Percentiles rank a stretch among this genome's conserved stretches.
These are phyloP conservation scores for Cardamine resedifolia DNA, from an alignment of 345 rosid species.

Conservation along the genomic window DNA sequence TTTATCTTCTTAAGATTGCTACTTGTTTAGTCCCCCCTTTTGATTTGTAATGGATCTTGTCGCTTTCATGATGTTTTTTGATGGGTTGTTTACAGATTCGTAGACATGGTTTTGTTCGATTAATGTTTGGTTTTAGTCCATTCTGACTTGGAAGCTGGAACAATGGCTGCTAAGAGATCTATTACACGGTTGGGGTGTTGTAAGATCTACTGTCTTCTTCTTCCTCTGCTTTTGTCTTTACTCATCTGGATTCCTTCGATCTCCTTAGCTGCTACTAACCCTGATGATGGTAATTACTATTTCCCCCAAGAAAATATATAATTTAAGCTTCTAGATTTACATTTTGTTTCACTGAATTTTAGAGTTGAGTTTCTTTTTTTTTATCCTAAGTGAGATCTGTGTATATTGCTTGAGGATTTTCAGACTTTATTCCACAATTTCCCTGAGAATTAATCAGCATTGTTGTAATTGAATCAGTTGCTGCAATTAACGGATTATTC, in stretches of 20 bases:
- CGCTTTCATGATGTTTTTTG: conserved; percentile 27
- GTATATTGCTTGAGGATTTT: conserved; percentile 21
- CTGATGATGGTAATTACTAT: conserved; percentile 62
- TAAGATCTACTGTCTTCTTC: conserved; percentile 48
- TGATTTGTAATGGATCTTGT: conserved; percentile 17
- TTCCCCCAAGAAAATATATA: neutral
- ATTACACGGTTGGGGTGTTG: conserved; percentile 35
- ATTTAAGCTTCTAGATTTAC: conserved; percentile 12
- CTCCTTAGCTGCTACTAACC: conserved; percentile 65
- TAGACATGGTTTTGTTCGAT: conserved; percentile 36
- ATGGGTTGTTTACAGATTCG: conserved; percentile 43
- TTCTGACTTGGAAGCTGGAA: conserved; percentile 37
- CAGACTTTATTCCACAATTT: neutral
- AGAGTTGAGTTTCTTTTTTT: neutral
- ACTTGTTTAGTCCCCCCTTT: conserved; percentile 1
- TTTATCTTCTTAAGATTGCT: conserved; percentile 14
- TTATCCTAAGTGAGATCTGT: conserved; percentile 20
- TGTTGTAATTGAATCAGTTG: conserved; percentile 58
- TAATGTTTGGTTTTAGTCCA: conserved; percentile 35
- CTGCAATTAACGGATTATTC: conserved; percentile 77
- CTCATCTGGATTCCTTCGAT: conserved; percentile 56
- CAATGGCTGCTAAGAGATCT: conserved; percentile 67
- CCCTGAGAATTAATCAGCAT: conserved; percentile 35
- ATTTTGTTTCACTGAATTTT: conserved; percentile 6
- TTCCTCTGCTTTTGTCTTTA: conserved; percentile 47